These are phyloP conservation scores for Ustilaginoidea virens DNA, from an alignment of 2,329 filamentous ascomycete genomes.

Conservation along the genomic window DNA sequence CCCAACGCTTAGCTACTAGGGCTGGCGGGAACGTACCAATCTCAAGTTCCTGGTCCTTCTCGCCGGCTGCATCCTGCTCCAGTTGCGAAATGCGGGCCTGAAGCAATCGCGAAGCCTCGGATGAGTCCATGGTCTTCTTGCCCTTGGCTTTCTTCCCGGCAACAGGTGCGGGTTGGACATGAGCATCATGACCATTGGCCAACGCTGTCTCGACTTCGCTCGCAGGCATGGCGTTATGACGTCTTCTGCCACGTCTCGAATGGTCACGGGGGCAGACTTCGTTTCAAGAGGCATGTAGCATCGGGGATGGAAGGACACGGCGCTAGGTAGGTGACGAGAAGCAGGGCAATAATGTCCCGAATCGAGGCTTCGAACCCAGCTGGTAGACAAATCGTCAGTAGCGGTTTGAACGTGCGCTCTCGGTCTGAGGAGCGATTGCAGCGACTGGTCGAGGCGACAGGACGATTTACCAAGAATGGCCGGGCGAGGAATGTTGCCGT, in stretches of 20 bases:
- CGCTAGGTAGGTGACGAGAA: no score
- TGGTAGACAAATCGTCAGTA: no score
- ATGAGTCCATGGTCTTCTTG: constrained; percentile 73
- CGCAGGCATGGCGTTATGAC: constrained; percentile 20
- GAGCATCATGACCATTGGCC: constrained; percentile 25
- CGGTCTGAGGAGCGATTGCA: neutral
- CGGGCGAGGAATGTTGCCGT: no score
- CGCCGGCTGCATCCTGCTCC: constrained; percentile 81
- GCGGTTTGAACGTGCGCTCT: no score
- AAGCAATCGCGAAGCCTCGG: constrained; percentile 80
- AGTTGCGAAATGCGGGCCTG: constrained; percentile 90
- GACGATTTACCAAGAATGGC: no score
- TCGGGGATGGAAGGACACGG: no score
- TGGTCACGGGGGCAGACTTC: constrained; percentile 5
- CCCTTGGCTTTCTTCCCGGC: constrained; percentile 64
- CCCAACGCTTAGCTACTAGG: no score
- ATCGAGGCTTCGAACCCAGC: no score
- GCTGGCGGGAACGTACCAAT: constrained; percentile 46
- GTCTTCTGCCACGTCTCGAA: constrained; percentile 6
- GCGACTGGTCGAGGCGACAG: no score
- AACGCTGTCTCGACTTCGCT: constrained; percentile 25
- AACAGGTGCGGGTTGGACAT: constrained; percentile 22
- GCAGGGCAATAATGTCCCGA: no score
- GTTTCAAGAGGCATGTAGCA: constrained; percentile 5
- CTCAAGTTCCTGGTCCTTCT: constrained; percentile 90